phyloP scores from a whole-genome alignment of 192 early-diverging fungal species.

The Chytriomyces sp. region DNA sequence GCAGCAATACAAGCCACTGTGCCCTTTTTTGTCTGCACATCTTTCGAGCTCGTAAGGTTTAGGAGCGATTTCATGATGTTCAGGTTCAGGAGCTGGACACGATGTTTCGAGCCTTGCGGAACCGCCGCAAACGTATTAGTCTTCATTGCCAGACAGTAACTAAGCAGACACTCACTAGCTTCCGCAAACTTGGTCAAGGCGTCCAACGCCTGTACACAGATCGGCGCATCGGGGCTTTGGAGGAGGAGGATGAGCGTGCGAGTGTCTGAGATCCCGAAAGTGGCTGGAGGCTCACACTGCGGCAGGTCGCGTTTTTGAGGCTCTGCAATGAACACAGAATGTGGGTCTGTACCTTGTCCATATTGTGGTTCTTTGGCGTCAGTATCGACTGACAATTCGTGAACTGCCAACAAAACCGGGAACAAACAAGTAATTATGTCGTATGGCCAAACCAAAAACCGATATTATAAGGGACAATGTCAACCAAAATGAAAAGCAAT shows the following conservation, averaged over 20 bases:
- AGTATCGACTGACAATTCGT: too few relatives aligned
- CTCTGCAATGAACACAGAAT: too few relatives aligned
- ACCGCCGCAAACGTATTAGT: background rate
- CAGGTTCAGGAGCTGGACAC: slow-evolving; percentile 43
- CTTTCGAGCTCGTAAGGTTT: slow-evolving; percentile 39
- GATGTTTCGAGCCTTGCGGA: slow-evolving; percentile 52
- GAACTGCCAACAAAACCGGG: too few relatives aligned
- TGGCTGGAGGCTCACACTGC: slow-evolving; percentile 41
- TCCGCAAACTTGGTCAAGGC: slow-evolving; percentile 60
- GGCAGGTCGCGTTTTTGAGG: too few relatives aligned
- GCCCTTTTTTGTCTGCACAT: slow-evolving; percentile 46
- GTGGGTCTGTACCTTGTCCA: too few relatives aligned
- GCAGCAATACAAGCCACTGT: slow-evolving; percentile 54
- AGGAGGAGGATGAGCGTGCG: slow-evolving; percentile 55
- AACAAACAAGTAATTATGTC: too few relatives aligned
- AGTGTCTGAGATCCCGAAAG: slow-evolving; percentile 45
- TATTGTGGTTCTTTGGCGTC: too few relatives aligned
- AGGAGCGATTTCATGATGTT: slow-evolving; percentile 44
- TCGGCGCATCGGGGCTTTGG: slow-evolving; percentile 44
- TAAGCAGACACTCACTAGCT: slow-evolving; percentile 35
- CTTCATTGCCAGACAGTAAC: background rate
- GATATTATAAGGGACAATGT: too few relatives aligned
- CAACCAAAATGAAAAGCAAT: too few relatives aligned
- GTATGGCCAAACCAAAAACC: too few relatives aligned
- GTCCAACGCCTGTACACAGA: slow-evolving; percentile 45